Evolutionary conservation across 129 eudicot species (phyloP), one percentile per base, ranked within the genome.

Genomic region (Chrysanthemum seticuspe): DNA sequence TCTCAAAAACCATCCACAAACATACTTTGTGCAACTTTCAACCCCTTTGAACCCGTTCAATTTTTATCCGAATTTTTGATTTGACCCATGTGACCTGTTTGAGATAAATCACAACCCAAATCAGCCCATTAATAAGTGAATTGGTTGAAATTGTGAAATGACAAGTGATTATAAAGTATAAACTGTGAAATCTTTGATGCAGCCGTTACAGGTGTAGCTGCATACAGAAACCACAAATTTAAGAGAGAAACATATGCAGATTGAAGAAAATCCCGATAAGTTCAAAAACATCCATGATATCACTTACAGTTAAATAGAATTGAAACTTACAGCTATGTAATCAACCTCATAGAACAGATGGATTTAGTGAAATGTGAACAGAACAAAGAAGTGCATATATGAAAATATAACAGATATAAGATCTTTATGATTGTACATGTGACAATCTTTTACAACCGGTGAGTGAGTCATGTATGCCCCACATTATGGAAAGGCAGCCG

Each of bases 201-300:
- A 89, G 96, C 98, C 49, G 85, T 93, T 74, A 83, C 86, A 18
- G 98, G 98, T 50, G 96, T 89, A 60, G 95, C 87, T 53, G 88
- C 95, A 54, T 93, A 89, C 77, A 87, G 87, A 63, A 93, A 93
- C 70, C 75, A 78, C 84, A 93, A 89, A 85, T 74, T 90, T 79
- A 81, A 82, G 76, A 90, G 80, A 80, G 97, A 87, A 80, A 81
- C 95, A 54, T 67, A 86, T 40, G 10, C 7, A 40, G 47, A 40
- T 40, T 75, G 76, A 68, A 56, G 87, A 45, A 65, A 82, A 78
- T 80, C 67, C 83, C 34, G 82, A 57, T 19, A 6, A 84, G 31
- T 73, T 68, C 74, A 40, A 83, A 78, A 19, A 64, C 51, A 4
- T 60, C 92, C 27, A 60, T 87, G 10, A 51, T 72, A 78, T 77